phyloP scores from a whole-genome alignment of 2,329 filamentous ascomycete species.

The Paracamarosporium sp. region DNA sequence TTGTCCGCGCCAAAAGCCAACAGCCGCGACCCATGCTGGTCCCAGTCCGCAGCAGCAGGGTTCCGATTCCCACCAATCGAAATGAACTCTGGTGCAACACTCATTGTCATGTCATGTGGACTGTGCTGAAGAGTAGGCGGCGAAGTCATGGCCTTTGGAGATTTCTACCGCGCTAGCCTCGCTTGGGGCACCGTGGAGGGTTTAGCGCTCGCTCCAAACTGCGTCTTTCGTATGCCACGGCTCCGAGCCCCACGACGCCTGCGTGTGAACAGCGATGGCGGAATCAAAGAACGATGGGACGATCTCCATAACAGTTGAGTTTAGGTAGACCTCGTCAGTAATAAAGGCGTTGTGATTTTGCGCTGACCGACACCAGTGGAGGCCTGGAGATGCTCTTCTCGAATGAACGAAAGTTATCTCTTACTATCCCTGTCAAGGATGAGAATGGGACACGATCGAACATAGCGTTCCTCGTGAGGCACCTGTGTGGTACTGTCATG shows the following conservation, averaged over 20 bases:
- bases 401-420: slow-evolving; percentile 74
- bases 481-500: slow-evolving; percentile 85
- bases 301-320: slow-evolving; percentile 74
- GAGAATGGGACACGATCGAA: slow-evolving; percentile 67
- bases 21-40: slow-evolving; percentile 64
- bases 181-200: slow-evolving; percentile 25
- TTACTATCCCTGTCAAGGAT: slow-evolving; percentile 71
- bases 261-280: slow-evolving; percentile 2
- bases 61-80: slow-evolving; percentile 90
- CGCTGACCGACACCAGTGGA: slow-evolving; percentile 60
- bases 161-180: slow-evolving; percentile 41
- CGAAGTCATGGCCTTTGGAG: slow-evolving; percentile 27
- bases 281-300: slow-evolving; percentile 27
- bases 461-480: slow-evolving; percentile 76
- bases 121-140: slow-evolving; percentile 10
- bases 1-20: slow-evolving; percentile 89
- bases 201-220: slow-evolving; percentile 16
- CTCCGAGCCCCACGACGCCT: background rate
- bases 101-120: slow-evolving; percentile 34
- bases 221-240: background rate
- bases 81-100: slow-evolving; percentile 58
- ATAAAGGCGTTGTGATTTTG: background rate
- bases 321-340: slow-evolving; percentile 61
- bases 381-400: slow-evolving; percentile 94
- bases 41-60: slow-evolving; percentile 90